Percentiles rank a stretch among this genome's conserved stretches.
phyloP scores from a whole-genome alignment of 2,329 filamentous ascomycete species.

The Hansfordia pulvinata region DNA sequence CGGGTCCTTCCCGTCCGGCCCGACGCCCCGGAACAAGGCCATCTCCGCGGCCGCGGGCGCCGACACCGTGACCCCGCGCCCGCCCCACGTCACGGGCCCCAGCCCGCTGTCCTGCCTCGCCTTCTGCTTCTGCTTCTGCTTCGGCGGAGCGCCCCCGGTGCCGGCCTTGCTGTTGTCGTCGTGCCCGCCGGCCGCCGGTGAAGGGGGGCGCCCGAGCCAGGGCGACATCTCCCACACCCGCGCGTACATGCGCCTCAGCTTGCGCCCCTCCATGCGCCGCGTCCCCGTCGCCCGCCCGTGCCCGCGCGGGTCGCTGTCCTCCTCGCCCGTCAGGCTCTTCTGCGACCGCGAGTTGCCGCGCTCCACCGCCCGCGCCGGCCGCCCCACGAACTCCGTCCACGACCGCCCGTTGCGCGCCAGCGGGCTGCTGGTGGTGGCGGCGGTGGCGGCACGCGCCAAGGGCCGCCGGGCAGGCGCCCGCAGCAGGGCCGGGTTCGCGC shows the following conservation, averaged over 20 bases:
- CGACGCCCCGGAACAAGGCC: too few relatives aligned
- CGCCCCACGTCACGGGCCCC: too few relatives aligned
- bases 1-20: too few relatives aligned
- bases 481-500: slow-evolving; percentile 21
- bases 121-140: too few relatives aligned
- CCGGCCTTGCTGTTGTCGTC: too few relatives aligned
- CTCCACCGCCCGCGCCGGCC: slow-evolving; percentile 24
- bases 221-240: slow-evolving; percentile 14
- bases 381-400: slow-evolving; percentile 27
- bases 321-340: slow-evolving; percentile 21
- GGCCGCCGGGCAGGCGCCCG: slow-evolving; percentile 21
- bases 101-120: too few relatives aligned
- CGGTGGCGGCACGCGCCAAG: slow-evolving; percentile 9
- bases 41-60: too few relatives aligned
- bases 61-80: too few relatives aligned
- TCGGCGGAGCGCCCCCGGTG: too few relatives aligned
- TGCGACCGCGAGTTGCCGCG: slow-evolving; percentile 18
- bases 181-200: too few relatives aligned
- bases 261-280: slow-evolving; percentile 22
- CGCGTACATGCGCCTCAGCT: slow-evolving; percentile 30
- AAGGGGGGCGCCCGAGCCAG: too few relatives aligned
- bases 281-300: slow-evolving; percentile 17
- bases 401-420: slow-evolving; percentile 16
- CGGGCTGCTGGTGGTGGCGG: not conserved
- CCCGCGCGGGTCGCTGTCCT: slow-evolving; percentile 20